Base-by-base conservation (phyloP, 139 green algal genomes). In the Limnomonas spitsbergensis region DNA sequence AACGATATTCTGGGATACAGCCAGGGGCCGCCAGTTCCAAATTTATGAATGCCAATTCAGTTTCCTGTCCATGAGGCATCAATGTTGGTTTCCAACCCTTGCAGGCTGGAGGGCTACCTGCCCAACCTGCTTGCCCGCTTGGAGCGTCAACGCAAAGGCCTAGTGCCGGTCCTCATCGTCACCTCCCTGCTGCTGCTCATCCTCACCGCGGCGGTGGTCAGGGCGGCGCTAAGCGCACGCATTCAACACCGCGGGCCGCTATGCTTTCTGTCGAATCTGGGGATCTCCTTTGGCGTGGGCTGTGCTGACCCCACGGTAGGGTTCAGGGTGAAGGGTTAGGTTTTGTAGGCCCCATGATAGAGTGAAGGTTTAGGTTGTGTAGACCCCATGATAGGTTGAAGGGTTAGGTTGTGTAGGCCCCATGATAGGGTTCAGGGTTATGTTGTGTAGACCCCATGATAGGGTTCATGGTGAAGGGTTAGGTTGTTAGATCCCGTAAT, bases 221-320 rank as follows among this genome's bases (percentile, higher is more conserved):
- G 85, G 2, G 85, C 85, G 27, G 82, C 81, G 3, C 80, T 78
- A 1, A 82, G 75, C 37, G 79, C 84, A 37, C 75, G 76, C 34
- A 66, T 36, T 0, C 76, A 85, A 70, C 81, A 89, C 29, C 36
- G 76, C 20, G 84, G 84, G 26, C 53, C 75, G 3, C 40, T 86
- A 40, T 89, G 84, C 61, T 84, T 89, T 53, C 81, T 89, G 42
- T 75, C 84, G n/a, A 85, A 89, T 37, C 84, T 89, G 40, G 84
- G 84, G n/a, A 84, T 89, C 39, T 73, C 75, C 36, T 76, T 89
- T 9, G 84, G 84, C 32, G 42, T 71, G 40, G 84, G 76, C 31
- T 81, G 76, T 27, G 54, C 7, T 35, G 56, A 70, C 56, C 56
- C 56, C 6, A 36, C 29, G 56, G 56, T 70, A 9, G 9, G 42